A percentile compares a stretch with the other conserved stretches of the same genome.
Conservation (phyloP, 2,329 filamentous ascomycete genomes). For the Hymenoscyphus albidus region DNA sequence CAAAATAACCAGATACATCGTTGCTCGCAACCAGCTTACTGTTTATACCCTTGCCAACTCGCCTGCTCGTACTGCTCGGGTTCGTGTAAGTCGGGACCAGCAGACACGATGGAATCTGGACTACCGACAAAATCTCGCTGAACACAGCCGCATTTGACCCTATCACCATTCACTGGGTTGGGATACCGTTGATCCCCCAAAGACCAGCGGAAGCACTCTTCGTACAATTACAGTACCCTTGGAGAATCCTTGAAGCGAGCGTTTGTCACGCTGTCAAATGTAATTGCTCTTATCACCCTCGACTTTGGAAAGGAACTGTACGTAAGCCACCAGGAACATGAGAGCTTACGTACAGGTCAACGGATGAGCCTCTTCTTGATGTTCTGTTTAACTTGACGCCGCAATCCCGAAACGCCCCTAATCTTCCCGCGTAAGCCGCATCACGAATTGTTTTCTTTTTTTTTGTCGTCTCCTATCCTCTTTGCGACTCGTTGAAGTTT, state of each 20-base stretch:
- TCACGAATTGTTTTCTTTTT: background rate
- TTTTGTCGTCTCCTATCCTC: background rate
- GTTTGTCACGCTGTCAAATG: background rate
- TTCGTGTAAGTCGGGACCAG: background rate
- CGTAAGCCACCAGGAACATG: background rate
- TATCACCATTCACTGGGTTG: background rate
- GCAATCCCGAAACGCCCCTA: constrained; percentile 2
- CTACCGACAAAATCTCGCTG: background rate
- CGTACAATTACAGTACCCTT: background rate
- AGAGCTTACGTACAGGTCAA: background rate
- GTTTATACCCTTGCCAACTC: background rate
- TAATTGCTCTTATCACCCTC: background rate
- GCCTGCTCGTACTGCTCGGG: background rate
- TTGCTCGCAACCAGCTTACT: background rate
- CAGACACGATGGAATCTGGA: background rate
- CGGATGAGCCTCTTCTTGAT: background rate
- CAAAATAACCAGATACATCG: background rate
- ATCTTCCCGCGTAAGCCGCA: constrained; percentile 1
- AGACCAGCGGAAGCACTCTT: background rate
- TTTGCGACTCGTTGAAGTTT: background rate
- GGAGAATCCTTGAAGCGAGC: background rate
- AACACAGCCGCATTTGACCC: background rate
- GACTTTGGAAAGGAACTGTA: background rate
- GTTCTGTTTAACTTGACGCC: background rate
- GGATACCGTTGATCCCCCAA: background rate